Conservation (phyloP, 257 asterid genomes). For the Asclepias syriaca region DNA sequence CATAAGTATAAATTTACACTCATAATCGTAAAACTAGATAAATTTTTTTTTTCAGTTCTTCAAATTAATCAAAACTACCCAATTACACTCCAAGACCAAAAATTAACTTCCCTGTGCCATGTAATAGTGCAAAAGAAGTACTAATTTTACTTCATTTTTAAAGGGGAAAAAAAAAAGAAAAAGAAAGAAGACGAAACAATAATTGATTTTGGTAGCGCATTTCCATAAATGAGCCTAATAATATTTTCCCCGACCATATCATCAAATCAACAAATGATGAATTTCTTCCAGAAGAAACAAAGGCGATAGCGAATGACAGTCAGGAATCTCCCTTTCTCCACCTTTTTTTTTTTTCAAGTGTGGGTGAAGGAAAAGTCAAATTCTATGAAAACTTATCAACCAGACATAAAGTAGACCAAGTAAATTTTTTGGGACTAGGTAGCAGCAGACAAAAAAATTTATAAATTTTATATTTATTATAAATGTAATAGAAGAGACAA, state of each 20-base stretch:
- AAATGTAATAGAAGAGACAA: too few species aligned
- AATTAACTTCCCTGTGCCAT: too few species aligned
- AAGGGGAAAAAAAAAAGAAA: too few species aligned
- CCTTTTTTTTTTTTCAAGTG: neutral
- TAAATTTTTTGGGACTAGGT: neutral
- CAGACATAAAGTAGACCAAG: neutral
- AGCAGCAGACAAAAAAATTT: neutral
- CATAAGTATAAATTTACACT: too few species aligned
- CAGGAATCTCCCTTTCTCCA: neutral
- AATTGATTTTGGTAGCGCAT: neutral
- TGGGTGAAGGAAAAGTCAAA: neutral
- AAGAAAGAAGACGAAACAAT: neutral
- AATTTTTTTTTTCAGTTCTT: too few species aligned
- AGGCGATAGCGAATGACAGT: neutral
- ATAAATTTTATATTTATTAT: too few species aligned
- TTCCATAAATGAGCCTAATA: neutral
- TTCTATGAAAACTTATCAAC: neutral
- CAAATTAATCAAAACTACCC: too few species aligned
- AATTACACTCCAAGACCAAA: too few species aligned
- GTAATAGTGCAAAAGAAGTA: too few species aligned
- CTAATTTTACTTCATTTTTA: too few species aligned
- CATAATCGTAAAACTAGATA: too few species aligned
- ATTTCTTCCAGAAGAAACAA: neutral
- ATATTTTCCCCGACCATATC: too few species aligned
- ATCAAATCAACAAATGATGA: neutral